Evolutionary conservation across 306 rosid species (phyloP).

Genomic region (Rosa persica): DNA sequence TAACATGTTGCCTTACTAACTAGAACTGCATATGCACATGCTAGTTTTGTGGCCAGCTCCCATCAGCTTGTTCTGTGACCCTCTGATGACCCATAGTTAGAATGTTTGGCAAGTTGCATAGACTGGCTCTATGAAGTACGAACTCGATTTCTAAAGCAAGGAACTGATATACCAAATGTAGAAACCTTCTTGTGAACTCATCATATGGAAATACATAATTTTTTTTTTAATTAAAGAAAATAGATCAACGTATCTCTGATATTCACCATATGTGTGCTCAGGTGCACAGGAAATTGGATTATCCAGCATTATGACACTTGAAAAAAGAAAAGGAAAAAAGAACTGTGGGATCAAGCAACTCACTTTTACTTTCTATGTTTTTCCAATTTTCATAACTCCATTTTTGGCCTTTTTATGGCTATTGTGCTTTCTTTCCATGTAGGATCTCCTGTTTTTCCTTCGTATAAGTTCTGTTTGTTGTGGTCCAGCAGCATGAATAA

Average conservation of each 20-base stretch:
- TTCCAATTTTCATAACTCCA: not conserved
- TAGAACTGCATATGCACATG: not conserved
- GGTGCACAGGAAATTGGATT: not conserved
- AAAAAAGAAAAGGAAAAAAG: not conserved
- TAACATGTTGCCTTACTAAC: not conserved
- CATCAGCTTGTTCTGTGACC: not conserved
- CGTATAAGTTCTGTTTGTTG: not conserved
- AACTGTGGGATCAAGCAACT: not conserved
- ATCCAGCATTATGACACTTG: not conserved
- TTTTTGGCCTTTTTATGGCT: conserved; percentile 6
- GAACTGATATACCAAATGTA: not conserved
- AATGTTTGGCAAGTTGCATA: conserved; percentile 8
- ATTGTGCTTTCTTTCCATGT: not conserved
- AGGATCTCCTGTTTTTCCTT: not conserved
- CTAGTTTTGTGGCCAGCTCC: conserved; percentile 8
- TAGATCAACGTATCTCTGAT: not conserved
- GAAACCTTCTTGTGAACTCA: conserved; percentile 7
- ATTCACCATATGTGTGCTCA: not conserved
- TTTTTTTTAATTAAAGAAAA: not conserved
- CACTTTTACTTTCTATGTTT: not conserved
- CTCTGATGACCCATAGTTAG: not conserved
- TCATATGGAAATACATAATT: not conserved
- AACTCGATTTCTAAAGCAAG: not conserved
- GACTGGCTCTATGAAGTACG: not conserved
- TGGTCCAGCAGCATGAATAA: not conserved